Evolutionary conservation across 768 basidiomycete genomes (phyloP).

Genomic region (Hygrocybe punicea): DNA sequence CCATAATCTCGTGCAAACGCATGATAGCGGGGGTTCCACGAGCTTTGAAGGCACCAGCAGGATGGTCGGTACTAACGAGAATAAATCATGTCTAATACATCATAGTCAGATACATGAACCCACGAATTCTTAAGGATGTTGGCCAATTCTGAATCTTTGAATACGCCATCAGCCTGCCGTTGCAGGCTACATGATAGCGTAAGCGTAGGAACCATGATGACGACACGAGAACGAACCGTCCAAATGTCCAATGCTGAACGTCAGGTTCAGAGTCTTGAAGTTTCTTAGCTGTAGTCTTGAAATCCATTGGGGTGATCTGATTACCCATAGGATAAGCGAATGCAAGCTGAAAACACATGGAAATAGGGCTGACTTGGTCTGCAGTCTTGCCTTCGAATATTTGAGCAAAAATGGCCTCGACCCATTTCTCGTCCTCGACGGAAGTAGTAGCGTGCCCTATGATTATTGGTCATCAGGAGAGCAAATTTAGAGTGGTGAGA

Average conservation of each 20-base stretch:
- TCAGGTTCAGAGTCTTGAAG: constrained; percentile 44
- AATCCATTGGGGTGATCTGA: constrained; percentile 43
- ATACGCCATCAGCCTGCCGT: constrained; percentile 57
- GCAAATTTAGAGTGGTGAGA: not conserved
- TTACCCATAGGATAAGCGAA: not conserved
- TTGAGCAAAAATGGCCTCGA: constrained; percentile 43
- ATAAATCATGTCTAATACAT: constrained; percentile 5
- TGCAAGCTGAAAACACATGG: not conserved
- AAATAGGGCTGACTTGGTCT: constrained; percentile 35
- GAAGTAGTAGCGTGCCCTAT: constrained; percentile 73
- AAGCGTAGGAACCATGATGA: not conserved
- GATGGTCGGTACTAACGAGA: constrained; percentile 56
- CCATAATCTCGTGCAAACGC: constrained; percentile 80
- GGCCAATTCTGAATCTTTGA: constrained; percentile 71
- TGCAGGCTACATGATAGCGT: constrained; percentile 44
- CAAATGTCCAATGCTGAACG: constrained; percentile 64
- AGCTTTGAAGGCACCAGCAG: constrained; percentile 72
- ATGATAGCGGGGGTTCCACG: constrained; percentile 71
- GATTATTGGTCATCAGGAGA: not conserved
- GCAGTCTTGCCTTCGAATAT: constrained; percentile 53
- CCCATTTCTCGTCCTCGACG: constrained; percentile 67
- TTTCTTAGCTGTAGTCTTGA: constrained; percentile 44
- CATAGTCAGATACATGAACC: constrained; percentile 22
- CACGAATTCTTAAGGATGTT: constrained; percentile 64
- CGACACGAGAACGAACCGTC: constrained; percentile 39